Base-by-base conservation (phyloP, 768 basidiomycete species). In the Hortiboletus campestris region DNA sequence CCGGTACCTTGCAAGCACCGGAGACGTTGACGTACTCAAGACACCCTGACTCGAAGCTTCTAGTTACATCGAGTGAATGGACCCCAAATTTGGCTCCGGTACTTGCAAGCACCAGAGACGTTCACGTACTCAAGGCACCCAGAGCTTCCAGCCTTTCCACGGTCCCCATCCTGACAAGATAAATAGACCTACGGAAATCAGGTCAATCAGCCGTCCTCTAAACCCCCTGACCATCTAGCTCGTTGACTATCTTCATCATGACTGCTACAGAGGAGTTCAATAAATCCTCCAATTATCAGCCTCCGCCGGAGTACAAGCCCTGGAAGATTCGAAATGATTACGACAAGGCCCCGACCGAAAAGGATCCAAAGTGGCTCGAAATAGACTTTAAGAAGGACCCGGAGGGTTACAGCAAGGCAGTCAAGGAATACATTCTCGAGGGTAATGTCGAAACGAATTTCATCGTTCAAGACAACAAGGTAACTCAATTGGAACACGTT, bases 301-400 rank as follows among this genome's bases (percentile, higher is more conserved):
- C 11, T 34, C 46, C 34, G 4, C 5, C 10, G 22, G 16, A 4
- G 11, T 16, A 12, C 22, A 6, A 11, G 10, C 14, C 34, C 19
- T 47, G 46, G 46, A 17, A 22, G 20, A 22, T 34, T 47, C 46
- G 31, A 6, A 32, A 32, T 6, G n/a, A 46, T 0, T 46, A 46
- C 19, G 31, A 29, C 16, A 3, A 2, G 8, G 3, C 8, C 2
- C 14, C 19, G 6, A 2, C 0, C 1, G 13, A 7, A 17, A 16
- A 6, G 17, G n/a, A n/a, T n/a, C 31, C 46, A 3, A 4, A 29
- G 8, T 53, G 53, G 46, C 32, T 53, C 20, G 0, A 28, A 4
- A 34, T 49, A 6, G 12, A 53, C 16, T 22, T 48, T 13, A 13
- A 12, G 38, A 25, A 31, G 13, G 8, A 20, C 2, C 17, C n/a